A percentile compares a stretch with the other conserved stretches of the same genome.
Evolutionary conservation across 768 basidiomycete species (phyloP).

Genomic region (Termitomyces sp.): DNA sequence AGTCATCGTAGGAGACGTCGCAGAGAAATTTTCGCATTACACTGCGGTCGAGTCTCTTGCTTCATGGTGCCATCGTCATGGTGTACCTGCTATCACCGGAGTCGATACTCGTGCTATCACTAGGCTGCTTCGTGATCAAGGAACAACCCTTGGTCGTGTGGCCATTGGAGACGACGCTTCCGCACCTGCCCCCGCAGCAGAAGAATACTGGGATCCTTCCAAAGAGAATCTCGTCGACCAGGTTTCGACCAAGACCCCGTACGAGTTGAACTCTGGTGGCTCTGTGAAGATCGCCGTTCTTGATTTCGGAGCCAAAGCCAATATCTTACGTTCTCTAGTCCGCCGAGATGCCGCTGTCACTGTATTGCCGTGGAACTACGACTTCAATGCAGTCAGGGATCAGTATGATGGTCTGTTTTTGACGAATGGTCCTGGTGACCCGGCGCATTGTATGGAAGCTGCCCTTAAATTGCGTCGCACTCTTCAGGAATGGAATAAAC

Average conservation of each 20-base stretch:
- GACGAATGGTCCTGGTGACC: slow-evolving; percentile 96
- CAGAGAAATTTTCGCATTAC: slow-evolving; percentile 93
- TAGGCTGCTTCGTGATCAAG: slow-evolving; percentile 87
- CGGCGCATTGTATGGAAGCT: slow-evolving; percentile 81
- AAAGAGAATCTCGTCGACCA: slow-evolving; percentile 91
- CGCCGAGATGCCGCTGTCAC: slow-evolving; percentile 90
- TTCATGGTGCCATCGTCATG: slow-evolving; percentile 87
- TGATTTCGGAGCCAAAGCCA: slow-evolving; percentile 97
- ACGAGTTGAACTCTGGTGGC: slow-evolving; percentile 80
- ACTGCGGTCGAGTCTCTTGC: slow-evolving; percentile 88
- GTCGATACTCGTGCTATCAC: slow-evolving; percentile 98
- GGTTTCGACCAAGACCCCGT: slow-evolving; percentile 80
- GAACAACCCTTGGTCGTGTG: slow-evolving; percentile 90
- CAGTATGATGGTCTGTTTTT: slow-evolving; percentile 93
- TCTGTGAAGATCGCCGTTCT: slow-evolving; percentile 92
- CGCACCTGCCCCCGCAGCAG: slow-evolving; percentile 46
- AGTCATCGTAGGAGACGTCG: slow-evolving; percentile 91
- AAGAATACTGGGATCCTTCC: slow-evolving; percentile 94
- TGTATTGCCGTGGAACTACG: slow-evolving; percentile 95
- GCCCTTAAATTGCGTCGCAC: slow-evolving; percentile 76
- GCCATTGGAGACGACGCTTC: slow-evolving; percentile 73
- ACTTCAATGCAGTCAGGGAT: slow-evolving; percentile 90
- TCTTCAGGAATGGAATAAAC: slow-evolving; percentile 84
- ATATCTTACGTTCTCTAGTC: slow-evolving; percentile 90
- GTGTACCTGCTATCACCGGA: slow-evolving; percentile 91